Base-by-base conservation (phyloP, 257 asterid species). In the Solanum rostratum region DNA sequence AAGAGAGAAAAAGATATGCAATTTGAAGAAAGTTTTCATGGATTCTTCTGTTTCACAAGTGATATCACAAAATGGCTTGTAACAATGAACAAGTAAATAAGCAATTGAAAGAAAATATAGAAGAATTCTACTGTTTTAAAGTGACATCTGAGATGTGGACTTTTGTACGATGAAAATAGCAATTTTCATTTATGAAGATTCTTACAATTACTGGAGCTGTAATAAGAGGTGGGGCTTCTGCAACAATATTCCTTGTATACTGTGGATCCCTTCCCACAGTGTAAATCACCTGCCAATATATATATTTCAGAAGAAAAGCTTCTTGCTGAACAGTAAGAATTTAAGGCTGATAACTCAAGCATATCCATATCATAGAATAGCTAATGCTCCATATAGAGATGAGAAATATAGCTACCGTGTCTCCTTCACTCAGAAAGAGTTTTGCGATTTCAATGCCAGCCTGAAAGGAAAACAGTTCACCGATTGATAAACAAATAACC, bases 401-500 rank as follows among this genome's bases (percentile, higher is more conserved):
- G 41, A 82, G 7, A 83, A 37, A 37, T 68, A 66, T 55, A 50
- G 62, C 93, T 91, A 96, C 99, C 85, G 95, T 93, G 50, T 95
- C 95, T 86, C 99, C 98, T 91, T 94, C 86, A 92, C 90, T 85
- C 71, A 96, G 94, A 90, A 96, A 95, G 82, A 96, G 93, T 91
- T 95, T 96, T 52, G 99, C 99, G 82, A 93, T 95, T 90, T 96
- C 99, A 90, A 95, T 92, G 71, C 99, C 99, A 84, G 91, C 99
- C 99, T 96, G 98, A 91, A 94, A 93, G 53, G 88, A 55, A 80
- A 71, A 71, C 85, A 73, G 41, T 18, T 78, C 39, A 52, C 65
- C 65, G 22, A 46, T 50, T 52, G 29, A 24, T 55, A 84, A 54
- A 20, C 39, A 73, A 57, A 20, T 84, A 55, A 53, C 19, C 27